Evolutionary conservation across 2,329 filamentous ascomycete genomes (phyloP), one percentile per base, ranked within the genome.

Genomic region (Aspergillus candidus): DNA sequence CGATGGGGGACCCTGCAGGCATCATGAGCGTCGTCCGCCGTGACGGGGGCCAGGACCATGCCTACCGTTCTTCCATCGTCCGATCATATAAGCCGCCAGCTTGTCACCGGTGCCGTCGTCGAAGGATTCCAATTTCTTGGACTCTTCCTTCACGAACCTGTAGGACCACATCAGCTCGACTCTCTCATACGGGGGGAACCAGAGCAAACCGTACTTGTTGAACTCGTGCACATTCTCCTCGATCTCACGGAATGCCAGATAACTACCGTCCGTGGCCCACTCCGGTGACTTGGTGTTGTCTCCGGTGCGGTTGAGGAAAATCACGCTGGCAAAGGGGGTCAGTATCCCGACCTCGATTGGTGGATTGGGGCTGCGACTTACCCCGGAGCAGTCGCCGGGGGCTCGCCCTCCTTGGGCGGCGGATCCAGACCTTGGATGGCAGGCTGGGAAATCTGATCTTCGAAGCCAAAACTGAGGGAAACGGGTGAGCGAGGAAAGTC

Each of bases 191-290:
- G 3, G 22, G 22, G 8, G 18, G 22, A 3, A 27, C 22, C 22
- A 27, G 22, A 27, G 22, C 22, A 27, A 27, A 27, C 22, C 22
- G 22, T 27, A 27, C 22, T 34, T 38, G 41, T 72, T 54, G 40
- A 71, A 72, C 41, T 72, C 71, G 2, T 66, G 68, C 4, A 72
- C 70, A 3, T 71, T 64, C 49, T 73, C 67, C 40, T 66, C 56
- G 2, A 72, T 61, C 47, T 72, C 65, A 11, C 70, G 68, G 55
- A 73, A 72, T 14, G 58, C 65, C 8, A 73, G 57, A 35, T 71
- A 72, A 48, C 68, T 71, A 3, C 71, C 70, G 35, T 73, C 69
- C 2, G 61, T 50, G 33, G 71, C 66, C 70, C 70, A 73, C 22
- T 27, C 41, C 3, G 68, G 65, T 7, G 57, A 56, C 6, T 41